phyloP scores from a whole-genome alignment of 345 rosid genomes.

The Eucalyptus caleyi region DNA sequence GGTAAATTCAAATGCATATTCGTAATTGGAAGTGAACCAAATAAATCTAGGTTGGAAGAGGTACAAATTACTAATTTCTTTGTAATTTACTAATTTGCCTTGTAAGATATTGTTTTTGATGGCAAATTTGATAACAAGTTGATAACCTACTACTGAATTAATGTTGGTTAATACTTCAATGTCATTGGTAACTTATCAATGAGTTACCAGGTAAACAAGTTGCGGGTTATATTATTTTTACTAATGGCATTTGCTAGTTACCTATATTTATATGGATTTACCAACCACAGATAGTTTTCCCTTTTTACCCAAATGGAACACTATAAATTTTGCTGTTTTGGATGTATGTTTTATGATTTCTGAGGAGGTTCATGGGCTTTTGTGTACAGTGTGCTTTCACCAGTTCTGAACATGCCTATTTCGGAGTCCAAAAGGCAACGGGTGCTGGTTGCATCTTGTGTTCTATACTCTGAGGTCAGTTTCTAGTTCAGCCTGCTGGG shows the following conservation, averaged over 20 bases:
- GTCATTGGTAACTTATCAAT: not conserved
- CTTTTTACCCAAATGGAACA: not conserved
- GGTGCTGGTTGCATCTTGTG: slow-evolving; percentile 94
- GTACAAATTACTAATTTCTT: not conserved
- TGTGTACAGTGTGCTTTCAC: slow-evolving; percentile 84
- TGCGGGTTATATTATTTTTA: not conserved
- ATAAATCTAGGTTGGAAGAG: not conserved
- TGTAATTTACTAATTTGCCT: not conserved
- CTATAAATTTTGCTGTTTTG: not conserved
- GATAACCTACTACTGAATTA: not conserved
- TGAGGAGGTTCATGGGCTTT: not conserved
- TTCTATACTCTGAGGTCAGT: slow-evolving; percentile 98
- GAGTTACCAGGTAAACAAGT: not conserved
- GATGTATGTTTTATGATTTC: not conserved
- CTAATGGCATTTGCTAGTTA: not conserved
- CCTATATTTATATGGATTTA: not conserved
- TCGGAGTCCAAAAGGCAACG: slow-evolving; percentile 97
- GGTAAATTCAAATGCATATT: not conserved
- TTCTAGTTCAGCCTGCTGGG: not conserved
- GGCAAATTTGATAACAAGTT: not conserved
- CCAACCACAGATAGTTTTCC: not conserved
- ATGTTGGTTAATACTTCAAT: not conserved
- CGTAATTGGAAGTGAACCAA: not conserved
- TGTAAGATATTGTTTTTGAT: not conserved
- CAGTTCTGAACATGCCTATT: slow-evolving; percentile 90